Percentiles rank a stretch among this genome's conserved stretches.
phyloP scores from a whole-genome alignment of 2,329 filamentous ascomycete species.

The Aspergillus persii region DNA sequence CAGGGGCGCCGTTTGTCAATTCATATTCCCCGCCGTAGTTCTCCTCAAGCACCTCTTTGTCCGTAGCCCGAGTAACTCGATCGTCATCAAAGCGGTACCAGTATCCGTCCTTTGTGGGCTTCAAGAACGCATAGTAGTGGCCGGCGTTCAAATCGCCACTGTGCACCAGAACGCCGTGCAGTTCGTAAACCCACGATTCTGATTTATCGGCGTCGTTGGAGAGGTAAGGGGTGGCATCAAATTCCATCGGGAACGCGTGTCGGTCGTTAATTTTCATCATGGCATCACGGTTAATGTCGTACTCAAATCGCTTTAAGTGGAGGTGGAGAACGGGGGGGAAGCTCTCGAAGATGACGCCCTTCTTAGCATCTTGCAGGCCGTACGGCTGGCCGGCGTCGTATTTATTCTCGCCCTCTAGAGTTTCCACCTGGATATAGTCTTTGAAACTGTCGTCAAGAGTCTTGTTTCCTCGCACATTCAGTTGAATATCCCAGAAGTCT shows the following conservation, averaged over 20 bases:
- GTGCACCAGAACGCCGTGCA: conserved; percentile 94
- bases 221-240: conserved; percentile 74
- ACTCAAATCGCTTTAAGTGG: conserved; percentile 96
- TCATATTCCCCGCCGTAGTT: conserved; percentile 91
- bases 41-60: conserved; percentile 88
- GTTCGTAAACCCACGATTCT: conserved; percentile 85
- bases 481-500: conserved; percentile 98
- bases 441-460: conserved; percentile 91
- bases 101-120: conserved; percentile 85
- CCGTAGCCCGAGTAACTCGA: conserved; percentile 89
- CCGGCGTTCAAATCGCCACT: conserved; percentile 95
- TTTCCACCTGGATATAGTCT: conserved; percentile 95
- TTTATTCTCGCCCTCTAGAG: conserved; percentile 96
- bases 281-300: conserved; percentile 90
- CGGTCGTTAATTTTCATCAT: conserved; percentile 87
- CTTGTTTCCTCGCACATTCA: conserved; percentile 93
- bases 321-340: conserved; percentile 93
- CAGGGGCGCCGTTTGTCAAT: conserved; percentile 55
- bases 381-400: conserved; percentile 89
- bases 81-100: conserved; percentile 99
- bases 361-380: conserved; percentile 93
- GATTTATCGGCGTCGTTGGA: conserved; percentile 82
- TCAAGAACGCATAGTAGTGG: conserved; percentile 97
- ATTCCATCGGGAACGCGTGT: conserved; percentile 50
- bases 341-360: conserved; percentile 94